A percentile compares a stretch with the other conserved stretches of the same genome.
Conservation (phyloP, 352 stramenopile species). For the Globisporangium uncinulatum region DNA sequence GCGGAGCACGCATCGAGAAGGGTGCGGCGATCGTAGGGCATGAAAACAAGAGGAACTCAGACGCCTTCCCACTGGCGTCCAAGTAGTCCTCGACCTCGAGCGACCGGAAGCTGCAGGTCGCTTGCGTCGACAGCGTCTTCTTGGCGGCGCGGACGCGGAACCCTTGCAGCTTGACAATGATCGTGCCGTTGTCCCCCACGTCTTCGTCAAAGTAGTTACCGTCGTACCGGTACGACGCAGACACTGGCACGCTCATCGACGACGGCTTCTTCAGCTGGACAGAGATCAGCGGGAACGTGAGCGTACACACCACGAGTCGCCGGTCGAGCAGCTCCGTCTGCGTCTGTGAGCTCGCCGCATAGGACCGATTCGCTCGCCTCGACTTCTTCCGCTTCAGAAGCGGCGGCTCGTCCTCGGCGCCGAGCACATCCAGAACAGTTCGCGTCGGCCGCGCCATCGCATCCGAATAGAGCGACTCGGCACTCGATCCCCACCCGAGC, state of each 20-base stretch:
- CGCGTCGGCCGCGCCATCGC: conserved; percentile 2
- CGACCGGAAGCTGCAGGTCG: conserved; percentile 60
- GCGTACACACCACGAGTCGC: conserved; percentile 68
- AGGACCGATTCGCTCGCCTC: conserved; percentile 20
- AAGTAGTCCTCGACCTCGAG: conserved; percentile 77
- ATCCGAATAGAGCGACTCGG: conserved; percentile 1
- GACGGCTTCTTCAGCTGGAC: conserved; percentile 77
- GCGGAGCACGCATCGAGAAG: conserved; percentile 50
- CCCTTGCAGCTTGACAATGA: conserved; percentile 75
- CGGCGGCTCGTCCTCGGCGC: neutral
- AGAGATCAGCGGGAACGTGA: conserved; percentile 76
- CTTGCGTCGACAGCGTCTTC: conserved; percentile 74
- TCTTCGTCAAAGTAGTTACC: conserved; percentile 57
- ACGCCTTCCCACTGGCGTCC: conserved; percentile 48
- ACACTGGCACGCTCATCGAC: conserved; percentile 29
- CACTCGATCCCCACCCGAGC: neutral
- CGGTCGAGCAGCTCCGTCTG: conserved; percentile 59
- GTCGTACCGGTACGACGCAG: conserved; percentile 58
- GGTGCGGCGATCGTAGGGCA: conserved; percentile 61
- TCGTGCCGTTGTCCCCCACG: conserved; percentile 46
- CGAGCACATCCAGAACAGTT: neutral
- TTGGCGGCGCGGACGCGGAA: conserved; percentile 76
- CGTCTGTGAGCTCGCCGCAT: neutral
- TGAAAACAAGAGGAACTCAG: conserved; percentile 77
- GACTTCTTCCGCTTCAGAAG: conserved; percentile 17